Evolutionary conservation across 2,329 filamentous ascomycete genomes (phyloP).

Genomic region (Fusarium irregulare): DNA sequence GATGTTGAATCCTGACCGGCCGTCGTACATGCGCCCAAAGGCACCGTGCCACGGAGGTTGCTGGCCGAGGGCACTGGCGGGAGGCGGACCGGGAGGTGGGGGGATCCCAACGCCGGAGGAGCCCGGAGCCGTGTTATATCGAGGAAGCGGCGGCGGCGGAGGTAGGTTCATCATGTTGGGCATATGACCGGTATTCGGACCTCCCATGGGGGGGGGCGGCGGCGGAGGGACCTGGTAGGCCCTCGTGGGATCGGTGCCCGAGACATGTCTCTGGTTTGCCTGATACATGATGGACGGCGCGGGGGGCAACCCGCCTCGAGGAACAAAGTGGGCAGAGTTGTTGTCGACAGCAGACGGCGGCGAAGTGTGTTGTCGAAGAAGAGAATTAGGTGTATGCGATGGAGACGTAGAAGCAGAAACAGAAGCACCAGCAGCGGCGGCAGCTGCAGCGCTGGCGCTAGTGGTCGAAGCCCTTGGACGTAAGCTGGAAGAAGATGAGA

Average conservation of each 20-base stretch:
- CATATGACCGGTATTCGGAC: conserved; percentile 57
- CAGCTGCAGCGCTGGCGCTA: conserved; percentile 24
- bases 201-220: conserved; percentile 65
- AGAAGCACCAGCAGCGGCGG: conserved; percentile 12
- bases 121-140: conserved; percentile 60
- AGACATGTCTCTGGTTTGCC: conserved; percentile 62
- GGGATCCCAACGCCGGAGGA: conserved; percentile 59
- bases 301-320: conserved; percentile 46
- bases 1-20: conserved; percentile 58
- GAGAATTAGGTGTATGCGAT: conserved; percentile 28
- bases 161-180: conserved; percentile 63
- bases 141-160: conserved; percentile 62
- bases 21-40: conserved; percentile 65
- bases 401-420: conserved; percentile 26
- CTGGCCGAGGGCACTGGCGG: conserved; percentile 55
- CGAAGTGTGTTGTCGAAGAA: conserved; percentile 33
- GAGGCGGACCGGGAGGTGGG: conserved; percentile 67
- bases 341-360: conserved; percentile 32
- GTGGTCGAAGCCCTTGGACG: conserved; percentile 42
- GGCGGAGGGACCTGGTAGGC: conserved; percentile 67
- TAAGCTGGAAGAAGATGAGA: conserved; percentile 39
- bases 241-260: conserved; percentile 61
- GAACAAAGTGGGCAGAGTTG: conserved; percentile 36
- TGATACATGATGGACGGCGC: conserved; percentile 63
- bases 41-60: conserved; percentile 63